Conservation (phyloP, 129 eudicot species). For the Kitagawia praeruptora region DNA sequence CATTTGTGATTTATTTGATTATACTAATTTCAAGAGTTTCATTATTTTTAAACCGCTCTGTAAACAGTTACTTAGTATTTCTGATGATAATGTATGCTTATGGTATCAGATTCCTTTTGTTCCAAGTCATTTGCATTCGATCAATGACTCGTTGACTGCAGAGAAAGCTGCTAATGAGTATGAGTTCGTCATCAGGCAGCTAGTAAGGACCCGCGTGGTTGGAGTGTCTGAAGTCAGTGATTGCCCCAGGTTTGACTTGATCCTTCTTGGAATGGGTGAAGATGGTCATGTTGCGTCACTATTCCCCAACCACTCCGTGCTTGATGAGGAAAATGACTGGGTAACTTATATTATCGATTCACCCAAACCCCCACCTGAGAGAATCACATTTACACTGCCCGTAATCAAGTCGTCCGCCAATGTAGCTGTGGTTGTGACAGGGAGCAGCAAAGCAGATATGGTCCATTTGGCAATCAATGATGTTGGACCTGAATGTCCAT, state of each 20-base stretch:
- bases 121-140: constrained; percentile 42
- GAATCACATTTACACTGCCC: constrained; percentile 43
- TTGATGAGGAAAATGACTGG: constrained; percentile 32
- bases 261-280: constrained; percentile 36
- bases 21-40: background rate
- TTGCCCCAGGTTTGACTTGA: constrained; percentile 46
- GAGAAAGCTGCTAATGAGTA: constrained; percentile 49
- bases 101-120: constrained; percentile 36
- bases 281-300: constrained; percentile 55
- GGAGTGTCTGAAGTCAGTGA: constrained; percentile 41
- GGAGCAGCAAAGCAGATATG: constrained; percentile 34
- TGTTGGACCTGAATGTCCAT: constrained; percentile 18
- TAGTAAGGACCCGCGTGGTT: constrained; percentile 38
- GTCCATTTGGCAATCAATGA: constrained; percentile 24
- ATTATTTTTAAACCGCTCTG: background rate
- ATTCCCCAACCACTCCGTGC: constrained; percentile 33
- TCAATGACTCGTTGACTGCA: constrained; percentile 38
- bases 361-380: constrained; percentile 51
- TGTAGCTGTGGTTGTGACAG: constrained; percentile 41
- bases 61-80: background rate
- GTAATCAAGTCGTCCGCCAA: constrained; percentile 46
- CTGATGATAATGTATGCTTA: background rate
- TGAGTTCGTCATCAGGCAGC: constrained; percentile 50
- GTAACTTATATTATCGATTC: constrained; percentile 36
- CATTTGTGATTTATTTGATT: background rate